These are phyloP conservation scores for Apiotrichum domesticum DNA, from an alignment of 1,284 basidiomycete genomes.

Conservation along the genomic window DNA sequence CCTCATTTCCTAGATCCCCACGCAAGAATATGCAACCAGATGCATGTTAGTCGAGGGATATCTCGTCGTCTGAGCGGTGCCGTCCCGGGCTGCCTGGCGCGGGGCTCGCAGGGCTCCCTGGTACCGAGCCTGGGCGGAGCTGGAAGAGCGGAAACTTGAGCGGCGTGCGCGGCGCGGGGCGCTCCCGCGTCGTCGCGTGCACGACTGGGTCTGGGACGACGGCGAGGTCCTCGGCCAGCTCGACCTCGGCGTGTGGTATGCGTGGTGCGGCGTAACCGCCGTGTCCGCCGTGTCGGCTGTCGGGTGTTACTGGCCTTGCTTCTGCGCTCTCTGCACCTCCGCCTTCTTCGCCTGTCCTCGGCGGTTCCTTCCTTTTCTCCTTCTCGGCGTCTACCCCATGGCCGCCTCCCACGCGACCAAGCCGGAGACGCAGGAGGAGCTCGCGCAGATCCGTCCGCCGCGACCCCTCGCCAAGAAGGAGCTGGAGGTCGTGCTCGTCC, in stretches of 20 bases:
- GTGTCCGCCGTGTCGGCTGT: too few relatives aligned
- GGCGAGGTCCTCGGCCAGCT: not conserved
- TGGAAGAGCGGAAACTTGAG: not conserved
- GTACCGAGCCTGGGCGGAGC: not conserved
- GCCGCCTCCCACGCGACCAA: not conserved
- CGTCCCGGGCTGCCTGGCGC: not conserved
- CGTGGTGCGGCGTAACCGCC: not conserved
- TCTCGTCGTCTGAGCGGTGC: not conserved
- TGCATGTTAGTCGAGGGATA: not conserved
- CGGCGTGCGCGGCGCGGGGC: not conserved
- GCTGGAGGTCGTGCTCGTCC: conserved; percentile 1
- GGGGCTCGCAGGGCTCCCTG: not conserved
- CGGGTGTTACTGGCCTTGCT: too few relatives aligned
- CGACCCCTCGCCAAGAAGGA: not conserved
- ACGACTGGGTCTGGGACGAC: not conserved
- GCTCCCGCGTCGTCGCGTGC: not conserved
- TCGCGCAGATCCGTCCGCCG: not conserved
- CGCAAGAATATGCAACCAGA: too few relatives aligned
- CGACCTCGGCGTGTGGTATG: not conserved
- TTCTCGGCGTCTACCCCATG: not conserved
- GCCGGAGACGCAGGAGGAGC: not conserved
- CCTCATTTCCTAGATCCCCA: too few relatives aligned
- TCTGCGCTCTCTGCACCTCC: too few relatives aligned
- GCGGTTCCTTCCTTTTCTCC: too few relatives aligned
- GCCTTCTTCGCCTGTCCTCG: not conserved